Conservation (phyloP, 306 rosid species). For the Macrotyloma uniflorum region DNA sequence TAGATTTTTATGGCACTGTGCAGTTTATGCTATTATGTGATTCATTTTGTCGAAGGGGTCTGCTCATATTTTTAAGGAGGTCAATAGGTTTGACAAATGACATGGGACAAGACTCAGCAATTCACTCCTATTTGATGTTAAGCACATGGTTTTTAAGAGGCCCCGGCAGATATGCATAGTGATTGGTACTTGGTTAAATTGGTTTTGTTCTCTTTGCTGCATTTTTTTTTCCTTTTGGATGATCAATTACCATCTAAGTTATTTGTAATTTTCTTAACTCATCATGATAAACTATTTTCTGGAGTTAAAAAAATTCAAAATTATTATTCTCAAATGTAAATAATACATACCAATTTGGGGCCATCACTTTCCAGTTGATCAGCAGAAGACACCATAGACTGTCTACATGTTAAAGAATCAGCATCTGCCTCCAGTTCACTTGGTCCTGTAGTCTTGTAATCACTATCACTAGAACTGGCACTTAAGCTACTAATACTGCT, state of each 20-base stretch:
- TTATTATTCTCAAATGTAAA: slow-evolving; percentile 25
- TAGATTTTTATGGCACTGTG: slow-evolving; percentile 8
- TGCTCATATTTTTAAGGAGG: neutral
- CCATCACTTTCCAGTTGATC: slow-evolving; percentile 70
- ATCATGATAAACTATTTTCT: neutral
- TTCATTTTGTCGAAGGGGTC: neutral
- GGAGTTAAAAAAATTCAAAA: neutral
- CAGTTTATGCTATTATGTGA: slow-evolving; percentile 3
- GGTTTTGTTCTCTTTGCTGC: slow-evolving; percentile 2
- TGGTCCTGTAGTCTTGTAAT: slow-evolving; percentile 71
- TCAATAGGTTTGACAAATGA: neutral
- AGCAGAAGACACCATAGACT: slow-evolving; percentile 73
- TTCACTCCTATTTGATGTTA: slow-evolving; percentile 16
- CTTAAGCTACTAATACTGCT: slow-evolving; percentile 96
- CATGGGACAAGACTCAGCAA: slow-evolving; percentile 7
- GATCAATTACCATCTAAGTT: slow-evolving; percentile 23
- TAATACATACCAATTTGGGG: slow-evolving; percentile 72
- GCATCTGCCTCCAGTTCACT: slow-evolving; percentile 97
- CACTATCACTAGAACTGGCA: slow-evolving; percentile 91
- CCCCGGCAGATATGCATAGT: slow-evolving; percentile 16
- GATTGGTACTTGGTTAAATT: neutral
- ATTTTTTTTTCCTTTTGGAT: slow-evolving; percentile 1
- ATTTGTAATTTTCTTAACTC: neutral
- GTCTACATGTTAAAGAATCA: slow-evolving; percentile 90
- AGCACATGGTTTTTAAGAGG: slow-evolving; percentile 10